These are phyloP conservation scores for Fagopyrum homotropicum DNA, from an alignment of 148 eudicot genomes.

Conservation along the genomic window DNA sequence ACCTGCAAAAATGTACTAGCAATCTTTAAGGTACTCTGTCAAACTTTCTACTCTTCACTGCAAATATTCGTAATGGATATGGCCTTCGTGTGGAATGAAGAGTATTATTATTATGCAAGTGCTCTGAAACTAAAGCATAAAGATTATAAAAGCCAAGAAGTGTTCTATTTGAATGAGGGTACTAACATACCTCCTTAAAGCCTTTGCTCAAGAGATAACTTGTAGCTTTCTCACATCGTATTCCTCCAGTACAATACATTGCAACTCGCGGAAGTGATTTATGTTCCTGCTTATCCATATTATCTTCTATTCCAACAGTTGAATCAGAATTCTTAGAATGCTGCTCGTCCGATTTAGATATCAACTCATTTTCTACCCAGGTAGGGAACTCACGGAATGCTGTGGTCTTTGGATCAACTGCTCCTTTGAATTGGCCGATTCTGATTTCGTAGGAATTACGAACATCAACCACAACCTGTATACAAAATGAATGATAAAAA, in stretches of 20 bases:
- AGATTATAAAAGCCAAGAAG: not conserved
- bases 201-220: constrained; percentile 92
- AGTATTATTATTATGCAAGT: no score
- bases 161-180: not conserved
- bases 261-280: constrained; percentile 73
- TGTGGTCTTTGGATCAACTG: constrained; percentile 80
- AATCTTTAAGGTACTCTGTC: no score
- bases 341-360: constrained; percentile 36
- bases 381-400: constrained; percentile 92
- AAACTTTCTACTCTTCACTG: not conserved
- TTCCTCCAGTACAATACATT: constrained; percentile 98
- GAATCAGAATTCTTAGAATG: constrained; percentile 14
- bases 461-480: constrained; percentile 90
- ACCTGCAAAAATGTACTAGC: constrained; percentile 34
- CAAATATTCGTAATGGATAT: not conserved
- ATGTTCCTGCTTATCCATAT: constrained; percentile 23
- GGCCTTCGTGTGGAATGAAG: no score
- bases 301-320: constrained; percentile 20
- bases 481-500: not conserved
- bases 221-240: constrained; percentile 95
- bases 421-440: constrained; percentile 89
- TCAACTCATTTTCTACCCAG: constrained; percentile 65
- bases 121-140: not conserved
- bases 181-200: constrained; percentile 58
- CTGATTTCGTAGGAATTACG: constrained; percentile 87